Evolutionary conservation across 2,329 filamentous ascomycete genomes (phyloP), one percentile per base, ranked within the genome.

Genomic region (Furcasterigmium sp.): DNA sequence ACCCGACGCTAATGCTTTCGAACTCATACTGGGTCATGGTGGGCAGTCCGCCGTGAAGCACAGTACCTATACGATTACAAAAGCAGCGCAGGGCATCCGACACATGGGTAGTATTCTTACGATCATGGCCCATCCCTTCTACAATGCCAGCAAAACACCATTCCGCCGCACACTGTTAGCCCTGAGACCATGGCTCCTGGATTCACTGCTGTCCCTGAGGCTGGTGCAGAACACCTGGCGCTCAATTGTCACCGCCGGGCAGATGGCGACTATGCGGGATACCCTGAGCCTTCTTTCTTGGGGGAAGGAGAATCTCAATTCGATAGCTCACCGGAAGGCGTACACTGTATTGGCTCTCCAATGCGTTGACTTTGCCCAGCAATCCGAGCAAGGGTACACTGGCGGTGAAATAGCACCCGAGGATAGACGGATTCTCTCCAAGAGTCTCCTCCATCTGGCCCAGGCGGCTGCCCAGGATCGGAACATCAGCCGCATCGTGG

Each of bases 111-210:
- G 67, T 47, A 53, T 80, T 15, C 56, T 70, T 10, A 63, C 60
- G 13, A 63, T 76, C 8, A 53, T 78, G 10, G 61, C 65, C 9
- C 63, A 67, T 41, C 64, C 65, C 18, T 51, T 72, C 5, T 37
- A 9, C 53, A 57, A n/a, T 58, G 61, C 15, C 42, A 53, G 3
- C 64, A 15, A 17, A 19, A 3, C 9, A n/a, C 18, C 17, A 10
- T 17, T 17, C 15, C n/a, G 18, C 32, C 32, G 60, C 14, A 58
- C 57, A 44, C 66, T 68, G 39, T 59, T 58, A 15, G 70, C 70
- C 47, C 62, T 63, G 45, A 56, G 64, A 1, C 63, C 69, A 11
- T 78, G 73, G 74, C 56, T 78, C 11, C 56, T 77, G 45, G 76
- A 80, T 52, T 64, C 64, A 7, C 58, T 70, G 48, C 60, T 71